These are phyloP conservation scores for Cokeromyces recurvatus DNA, from an alignment of 371 early-diverging fungal species.

Conservation along the genomic window DNA sequence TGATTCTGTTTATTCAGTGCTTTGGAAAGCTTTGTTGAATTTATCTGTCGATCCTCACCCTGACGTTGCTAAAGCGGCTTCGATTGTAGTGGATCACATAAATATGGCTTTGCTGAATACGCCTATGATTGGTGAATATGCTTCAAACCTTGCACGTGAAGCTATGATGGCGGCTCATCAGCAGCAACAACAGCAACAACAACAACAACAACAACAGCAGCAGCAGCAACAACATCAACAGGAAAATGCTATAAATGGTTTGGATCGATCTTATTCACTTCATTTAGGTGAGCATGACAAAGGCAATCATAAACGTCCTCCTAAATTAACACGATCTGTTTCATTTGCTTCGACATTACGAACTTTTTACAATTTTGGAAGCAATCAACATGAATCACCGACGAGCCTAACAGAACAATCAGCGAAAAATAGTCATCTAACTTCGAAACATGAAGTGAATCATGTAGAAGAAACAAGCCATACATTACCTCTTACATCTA, in stretches of 20 bases:
- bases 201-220: neutral
- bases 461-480: neutral
- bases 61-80: constrained; percentile 62
- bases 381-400: neutral
- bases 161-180: neutral
- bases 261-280: constrained; percentile 15
- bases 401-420: neutral
- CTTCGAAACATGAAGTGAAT: neutral
- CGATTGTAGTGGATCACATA: constrained; percentile 70
- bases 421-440: neutral
- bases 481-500: constrained; percentile 49
- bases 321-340: constrained; percentile 40
- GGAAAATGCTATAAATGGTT: neutral
- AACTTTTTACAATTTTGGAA: constrained; percentile 46
- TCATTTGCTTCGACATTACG: constrained; percentile 47
- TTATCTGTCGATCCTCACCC: constrained; percentile 78
- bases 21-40: constrained; percentile 77
- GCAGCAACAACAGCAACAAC: neutral
- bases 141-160: constrained; percentile 29
- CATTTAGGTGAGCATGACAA: constrained; percentile 43
- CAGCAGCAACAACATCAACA: neutral
- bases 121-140: constrained; percentile 35
- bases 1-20: constrained; percentile 54
- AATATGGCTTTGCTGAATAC: constrained; percentile 46
- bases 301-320: constrained; percentile 40